Base-by-base conservation (phyloP, 495 filamentous ascomycete genomes). In the Xylaria sp. region DNA sequence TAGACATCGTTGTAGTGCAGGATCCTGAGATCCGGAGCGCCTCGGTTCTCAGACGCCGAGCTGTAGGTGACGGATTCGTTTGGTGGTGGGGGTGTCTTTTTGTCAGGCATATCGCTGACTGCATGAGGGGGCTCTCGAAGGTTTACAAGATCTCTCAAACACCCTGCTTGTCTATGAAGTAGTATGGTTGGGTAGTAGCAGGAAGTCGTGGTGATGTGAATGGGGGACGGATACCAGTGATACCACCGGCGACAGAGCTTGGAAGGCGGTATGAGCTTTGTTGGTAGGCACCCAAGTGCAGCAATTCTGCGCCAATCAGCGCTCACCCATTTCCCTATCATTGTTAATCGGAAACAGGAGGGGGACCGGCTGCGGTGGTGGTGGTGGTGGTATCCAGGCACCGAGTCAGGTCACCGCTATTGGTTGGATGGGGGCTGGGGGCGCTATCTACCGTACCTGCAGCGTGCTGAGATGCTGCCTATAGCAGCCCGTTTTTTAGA, bases 1-100 rank as follows among this genome's bases (percentile, higher is more conserved):
- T 97, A 97, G 63, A 89, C 93, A 80, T 97, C 94, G 80, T 97
- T 97, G 84, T 90, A 97, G 83, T 97, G 94, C 59, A 97, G 82
- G 37, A 97, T 77, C 35, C 94, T 89, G 33, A 97, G 82, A 80
- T 92, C 91, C 21, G 93, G 93, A 35, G 87, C 78, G 24, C 84
- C 85, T 48, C 71, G 63, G 44, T 61, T 72, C 19, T 78, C 81
- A 9, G 80, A 81, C 14, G 84, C 84, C 26, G 86, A 89, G 62
- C 83, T 80, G 76, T 87, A 88, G 11, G 87, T 91, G 68, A 82
- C 64, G 31, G 77, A 74, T 46, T 79, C 75, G 48, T 74, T 57
- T 5, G 75, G 77, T 50, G 77, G 76, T 19, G 71, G 69, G 31
- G 73, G 71, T 26, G 24, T 63, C 68, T 70, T 70, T 29, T 50